phyloP scores from a whole-genome alignment of 164 flowering plant genomes.

The Dillenia turbinata region DNA sequence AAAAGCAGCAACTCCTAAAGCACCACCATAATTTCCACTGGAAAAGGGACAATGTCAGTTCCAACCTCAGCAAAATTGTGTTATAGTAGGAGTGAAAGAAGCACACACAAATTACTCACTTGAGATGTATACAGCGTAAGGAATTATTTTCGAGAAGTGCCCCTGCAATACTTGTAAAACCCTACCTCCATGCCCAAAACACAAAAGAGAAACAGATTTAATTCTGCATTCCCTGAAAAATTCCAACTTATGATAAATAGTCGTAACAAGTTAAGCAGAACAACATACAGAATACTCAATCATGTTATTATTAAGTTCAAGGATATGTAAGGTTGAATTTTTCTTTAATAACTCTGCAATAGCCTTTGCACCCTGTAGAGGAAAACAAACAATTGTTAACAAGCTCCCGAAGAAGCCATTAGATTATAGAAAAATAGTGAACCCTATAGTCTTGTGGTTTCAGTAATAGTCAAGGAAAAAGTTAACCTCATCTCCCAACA shows the following conservation, averaged over 20 bases:
- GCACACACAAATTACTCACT: conserved; percentile 44
- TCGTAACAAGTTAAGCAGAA: background rate
- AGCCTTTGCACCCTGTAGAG: conserved; percentile 86
- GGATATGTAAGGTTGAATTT: conserved; percentile 61
- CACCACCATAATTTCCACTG: conserved; percentile 98
- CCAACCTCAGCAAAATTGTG: background rate
- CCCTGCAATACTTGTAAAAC: conserved; percentile 86
- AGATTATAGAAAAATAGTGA: no score
- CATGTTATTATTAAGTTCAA: conserved; percentile 89
- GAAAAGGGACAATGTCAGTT: background rate
- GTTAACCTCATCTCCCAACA: conserved; percentile 90
- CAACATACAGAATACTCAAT: conserved; percentile 90
- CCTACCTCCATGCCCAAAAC: conserved; percentile 61
- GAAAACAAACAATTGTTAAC: conserved; percentile 2
- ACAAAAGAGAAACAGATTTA: conserved; percentile 6
- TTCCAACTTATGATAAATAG: background rate
- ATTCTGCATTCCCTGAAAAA: background rate
- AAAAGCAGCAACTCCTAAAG: conserved; percentile 86
- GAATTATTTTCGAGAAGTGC: conserved; percentile 80
- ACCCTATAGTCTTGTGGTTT: no score
- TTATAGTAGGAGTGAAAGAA: background rate
- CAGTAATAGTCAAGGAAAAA: conserved; percentile 5
- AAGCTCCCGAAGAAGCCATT: background rate
- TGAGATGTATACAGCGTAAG: conserved; percentile 61
- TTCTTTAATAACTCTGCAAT: conserved; percentile 85